Conservation (phyloP, 1,139 yeast genomes). For the Taphrina confusa region DNA sequence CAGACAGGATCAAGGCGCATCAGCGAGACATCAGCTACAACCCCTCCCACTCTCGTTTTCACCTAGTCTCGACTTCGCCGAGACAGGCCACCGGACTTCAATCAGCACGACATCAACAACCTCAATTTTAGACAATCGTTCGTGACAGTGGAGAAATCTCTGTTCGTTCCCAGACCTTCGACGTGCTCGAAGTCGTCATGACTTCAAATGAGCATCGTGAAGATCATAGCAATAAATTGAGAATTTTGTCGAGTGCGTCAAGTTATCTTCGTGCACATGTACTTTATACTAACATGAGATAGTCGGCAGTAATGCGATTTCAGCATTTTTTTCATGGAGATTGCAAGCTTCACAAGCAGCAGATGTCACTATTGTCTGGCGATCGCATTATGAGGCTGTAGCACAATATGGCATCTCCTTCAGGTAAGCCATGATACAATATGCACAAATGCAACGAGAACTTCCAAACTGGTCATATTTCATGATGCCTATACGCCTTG, state of each 20-base stretch:
- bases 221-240: slow-evolving; percentile 23
- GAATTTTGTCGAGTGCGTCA: slow-evolving; percentile 36
- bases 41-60: slow-evolving; percentile 8
- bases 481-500: too few species aligned
- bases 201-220: not conserved
- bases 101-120: too few species aligned
- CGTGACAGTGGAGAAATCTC: too few species aligned
- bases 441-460: not conserved
- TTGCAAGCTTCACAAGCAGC: slow-evolving; percentile 40
- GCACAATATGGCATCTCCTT: slow-evolving; percentile 40
- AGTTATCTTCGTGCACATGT: not conserved
- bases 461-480: not conserved
- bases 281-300: not conserved
- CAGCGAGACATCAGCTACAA: too few species aligned
- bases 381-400: slow-evolving; percentile 40
- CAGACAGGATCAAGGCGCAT: too few species aligned
- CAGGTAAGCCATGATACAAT: slow-evolving; percentile 12
- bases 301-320: slow-evolving; percentile 42
- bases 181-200: not conserved
- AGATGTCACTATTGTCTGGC: slow-evolving; percentile 42
- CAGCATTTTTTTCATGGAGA: slow-evolving; percentile 42
- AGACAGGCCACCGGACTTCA: too few species aligned
- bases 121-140: too few species aligned
- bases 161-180: too few species aligned
- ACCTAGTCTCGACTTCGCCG: not conserved